Evolutionary conservation across 2,329 filamentous ascomycete genomes (phyloP).

Genomic region (Leptographium procerum): DNA sequence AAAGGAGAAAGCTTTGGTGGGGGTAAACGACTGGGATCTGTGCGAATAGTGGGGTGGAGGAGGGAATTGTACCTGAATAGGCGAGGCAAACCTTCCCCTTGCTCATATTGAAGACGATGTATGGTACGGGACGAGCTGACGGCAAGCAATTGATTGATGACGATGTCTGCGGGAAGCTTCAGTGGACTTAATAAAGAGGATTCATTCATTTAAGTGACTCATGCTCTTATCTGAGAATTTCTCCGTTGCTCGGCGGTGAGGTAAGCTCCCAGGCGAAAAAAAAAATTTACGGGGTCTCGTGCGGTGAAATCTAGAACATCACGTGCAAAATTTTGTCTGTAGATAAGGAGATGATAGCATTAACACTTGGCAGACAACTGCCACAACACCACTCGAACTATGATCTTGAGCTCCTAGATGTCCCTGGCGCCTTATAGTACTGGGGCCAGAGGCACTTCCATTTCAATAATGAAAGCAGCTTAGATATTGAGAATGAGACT

Average conservation of each 20-base stretch:
- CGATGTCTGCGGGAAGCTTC: neutral
- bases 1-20: neutral
- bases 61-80: slow-evolving; percentile 14
- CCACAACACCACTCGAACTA: too few species aligned
- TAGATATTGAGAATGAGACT: neutral
- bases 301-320: neutral
- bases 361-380: too few species aligned
- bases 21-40: neutral
- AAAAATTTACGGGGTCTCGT: neutral
- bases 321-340: too few species aligned
- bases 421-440: too few species aligned
- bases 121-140: neutral
- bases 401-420: too few species aligned
- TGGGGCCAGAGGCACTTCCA: too few species aligned
- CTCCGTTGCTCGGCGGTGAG: slow-evolving; percentile 3
- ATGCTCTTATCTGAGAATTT: slow-evolving; percentile 3
- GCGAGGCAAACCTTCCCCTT: slow-evolving; percentile 22
- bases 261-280: neutral
- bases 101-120: slow-evolving; percentile 17
- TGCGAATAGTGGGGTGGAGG: neutral
- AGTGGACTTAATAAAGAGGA: neutral
- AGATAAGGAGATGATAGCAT: too few species aligned
- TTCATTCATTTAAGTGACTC: neutral
- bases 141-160: neutral
- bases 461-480: too few species aligned